Evolutionary conservation across 23 red algal species (phyloP).

Genomic region (Gracilaria caudata): DNA sequence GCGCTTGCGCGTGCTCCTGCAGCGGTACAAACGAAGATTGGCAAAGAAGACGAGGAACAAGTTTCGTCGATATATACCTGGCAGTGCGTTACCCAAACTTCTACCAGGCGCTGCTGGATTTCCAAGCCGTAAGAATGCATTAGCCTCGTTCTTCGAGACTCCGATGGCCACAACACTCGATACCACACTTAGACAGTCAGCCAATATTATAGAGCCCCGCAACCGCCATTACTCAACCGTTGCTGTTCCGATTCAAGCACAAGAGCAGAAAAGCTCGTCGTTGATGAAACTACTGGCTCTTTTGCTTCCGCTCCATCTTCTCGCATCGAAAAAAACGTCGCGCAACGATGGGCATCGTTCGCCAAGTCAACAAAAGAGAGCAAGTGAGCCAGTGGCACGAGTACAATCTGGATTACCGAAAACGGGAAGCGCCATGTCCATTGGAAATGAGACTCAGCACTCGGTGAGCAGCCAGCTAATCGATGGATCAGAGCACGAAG

Average conservation of each 20-base stretch:
- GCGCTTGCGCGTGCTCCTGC: constrained; percentile 63
- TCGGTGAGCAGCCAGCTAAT: constrained; percentile 16
- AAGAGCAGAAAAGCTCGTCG: not conserved
- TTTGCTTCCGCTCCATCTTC: constrained; percentile 27
- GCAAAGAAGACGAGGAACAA: constrained; percentile 62
- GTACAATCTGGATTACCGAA: not conserved
- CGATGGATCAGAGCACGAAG: constrained; percentile 20
- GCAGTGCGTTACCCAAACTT: constrained; percentile 48
- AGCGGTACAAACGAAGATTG: constrained; percentile 52
- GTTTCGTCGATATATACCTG: constrained; percentile 47
- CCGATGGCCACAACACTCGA: constrained; percentile 42
- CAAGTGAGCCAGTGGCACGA: constrained; percentile 7
- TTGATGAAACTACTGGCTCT: constrained; percentile 32
- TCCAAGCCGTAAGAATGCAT: constrained; percentile 45
- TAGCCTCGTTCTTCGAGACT: constrained; percentile 63
- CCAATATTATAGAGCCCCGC: constrained; percentile 25
- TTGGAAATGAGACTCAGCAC: constrained; percentile 25
- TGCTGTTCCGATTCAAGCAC: constrained; percentile 26
- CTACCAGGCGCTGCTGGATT: constrained; percentile 42
- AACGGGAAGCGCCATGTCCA: constrained; percentile 6
- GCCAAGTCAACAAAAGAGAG: not conserved
- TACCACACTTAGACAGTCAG: constrained; percentile 32
- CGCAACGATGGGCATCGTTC: not conserved
- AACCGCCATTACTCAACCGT: constrained; percentile 24
- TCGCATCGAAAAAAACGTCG: not conserved